A percentile compares a stretch with the other conserved stretches of the same genome.
Conservation (phyloP, 78 protist species). For the Reticulomyxa filosa region DNA sequence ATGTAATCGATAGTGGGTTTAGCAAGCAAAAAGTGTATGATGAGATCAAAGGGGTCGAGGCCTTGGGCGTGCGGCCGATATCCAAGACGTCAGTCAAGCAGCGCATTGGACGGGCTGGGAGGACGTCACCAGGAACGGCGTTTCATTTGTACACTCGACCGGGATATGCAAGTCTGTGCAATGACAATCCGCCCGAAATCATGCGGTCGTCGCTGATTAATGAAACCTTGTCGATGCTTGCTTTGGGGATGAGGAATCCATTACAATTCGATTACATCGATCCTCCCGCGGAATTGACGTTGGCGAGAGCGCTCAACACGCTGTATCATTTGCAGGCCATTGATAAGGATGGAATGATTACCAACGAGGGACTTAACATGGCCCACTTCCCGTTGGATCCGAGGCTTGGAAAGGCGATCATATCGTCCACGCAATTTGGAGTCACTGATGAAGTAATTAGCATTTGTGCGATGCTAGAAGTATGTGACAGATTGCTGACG, state of each 20-base stretch:
- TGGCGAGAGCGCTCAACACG: neutral
- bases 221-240: slow-evolving; percentile 14
- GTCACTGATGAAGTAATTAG: neutral
- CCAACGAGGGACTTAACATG: slow-evolving; percentile 38
- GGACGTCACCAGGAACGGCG: slow-evolving; percentile 8
- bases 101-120: neutral
- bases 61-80: slow-evolving; percentile 6
- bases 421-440: neutral
- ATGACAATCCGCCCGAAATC: slow-evolving; percentile 23
- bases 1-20: slow-evolving; percentile 71
- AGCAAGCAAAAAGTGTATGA: slow-evolving; percentile 3
- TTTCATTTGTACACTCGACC: slow-evolving; percentile 12
- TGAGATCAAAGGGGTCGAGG: neutral
- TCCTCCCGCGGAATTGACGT: slow-evolving; percentile 44
- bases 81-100: slow-evolving; percentile 3
- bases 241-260: slow-evolving; percentile 56
- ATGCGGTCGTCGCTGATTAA: slow-evolving; percentile 5
- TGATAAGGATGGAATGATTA: slow-evolving; percentile 21
- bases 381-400: slow-evolving; percentile 64
- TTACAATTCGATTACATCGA: slow-evolving; percentile 49
- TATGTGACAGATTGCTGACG: neutral
- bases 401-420: neutral
- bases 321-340: slow-evolving; percentile 61
- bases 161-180: neutral
- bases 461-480: neutral